These are phyloP conservation scores for Pseudonitzschia delicatissima DNA, from an alignment of 108 stramenopile genomes.

Conservation along the genomic window DNA sequence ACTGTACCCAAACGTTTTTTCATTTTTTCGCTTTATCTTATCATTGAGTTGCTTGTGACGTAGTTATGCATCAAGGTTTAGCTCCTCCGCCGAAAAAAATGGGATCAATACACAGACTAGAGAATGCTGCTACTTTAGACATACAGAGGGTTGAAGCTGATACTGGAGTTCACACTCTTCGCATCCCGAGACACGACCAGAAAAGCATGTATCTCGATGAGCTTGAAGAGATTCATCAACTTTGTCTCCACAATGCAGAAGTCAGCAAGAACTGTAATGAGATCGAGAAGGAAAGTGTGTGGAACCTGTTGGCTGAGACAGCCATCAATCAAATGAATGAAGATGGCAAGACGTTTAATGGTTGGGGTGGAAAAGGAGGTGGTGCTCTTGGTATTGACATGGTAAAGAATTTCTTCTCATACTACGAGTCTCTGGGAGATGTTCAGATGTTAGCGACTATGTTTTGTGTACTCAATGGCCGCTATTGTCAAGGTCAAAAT, in stretches of 20 bases:
- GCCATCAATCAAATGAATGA: conserved; percentile 40
- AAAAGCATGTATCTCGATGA: conserved; percentile 3
- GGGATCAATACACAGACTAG: not conserved
- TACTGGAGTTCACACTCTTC: conserved; percentile 26
- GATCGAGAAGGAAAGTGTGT: conserved; percentile 62
- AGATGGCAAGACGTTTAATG: conserved; percentile 39
- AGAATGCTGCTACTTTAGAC: too few relatives aligned
- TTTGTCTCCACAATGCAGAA: conserved; percentile 73
- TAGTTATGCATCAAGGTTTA: conserved; percentile 3
- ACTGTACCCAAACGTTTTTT: not conserved
- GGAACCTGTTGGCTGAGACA: conserved; percentile 63
- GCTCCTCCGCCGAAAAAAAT: not conserved
- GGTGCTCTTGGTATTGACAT: conserved; percentile 64
- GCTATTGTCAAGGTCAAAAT: conserved; percentile 5
- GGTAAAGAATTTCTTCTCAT: conserved; percentile 51
- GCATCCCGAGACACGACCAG: not conserved
- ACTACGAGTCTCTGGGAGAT: conserved; percentile 71
- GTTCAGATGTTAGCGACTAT: conserved; percentile 81
- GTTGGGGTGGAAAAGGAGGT: conserved; percentile 63
- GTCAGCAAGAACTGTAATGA: conserved; percentile 45
- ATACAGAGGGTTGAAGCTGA: too few relatives aligned
- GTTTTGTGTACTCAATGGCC: conserved; percentile 63
- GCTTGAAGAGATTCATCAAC: conserved; percentile 23
- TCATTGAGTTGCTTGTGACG: not conserved
- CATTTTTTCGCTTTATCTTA: not conserved